Percentiles rank a stretch among this genome's conserved stretches.
Conservation (phyloP, 257 asterid species). For the Fraxinus anomala region DNA sequence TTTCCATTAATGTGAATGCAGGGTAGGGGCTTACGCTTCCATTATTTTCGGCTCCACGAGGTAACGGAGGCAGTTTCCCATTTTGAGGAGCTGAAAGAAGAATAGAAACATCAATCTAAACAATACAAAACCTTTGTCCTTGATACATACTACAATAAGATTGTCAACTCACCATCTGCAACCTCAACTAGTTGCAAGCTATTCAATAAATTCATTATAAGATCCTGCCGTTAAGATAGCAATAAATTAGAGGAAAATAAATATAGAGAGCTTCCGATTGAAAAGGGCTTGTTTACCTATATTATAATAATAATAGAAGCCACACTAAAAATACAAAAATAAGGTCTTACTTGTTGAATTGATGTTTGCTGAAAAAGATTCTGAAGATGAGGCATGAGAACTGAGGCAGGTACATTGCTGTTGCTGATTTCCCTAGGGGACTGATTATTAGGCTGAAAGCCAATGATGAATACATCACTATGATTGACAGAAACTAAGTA, state of each 20-base stretch:
- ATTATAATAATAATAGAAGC: slow-evolving; percentile 19
- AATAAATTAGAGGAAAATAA: slow-evolving; percentile 26
- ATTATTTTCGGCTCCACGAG: slow-evolving; percentile 68
- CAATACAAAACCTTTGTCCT: slow-evolving; percentile 2
- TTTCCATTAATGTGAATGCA: not conserved
- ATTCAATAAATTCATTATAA: slow-evolving; percentile 71
- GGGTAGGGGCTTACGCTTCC: not conserved
- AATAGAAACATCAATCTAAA: slow-evolving; percentile 23
- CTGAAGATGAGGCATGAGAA: slow-evolving; percentile 94
- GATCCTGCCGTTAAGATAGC: slow-evolving; percentile 61
- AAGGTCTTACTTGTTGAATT: slow-evolving; percentile 70
- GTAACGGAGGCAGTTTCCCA: slow-evolving; percentile 74
- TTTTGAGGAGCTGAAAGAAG: slow-evolving; percentile 65
- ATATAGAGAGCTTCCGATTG: not conserved
- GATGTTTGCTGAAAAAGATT: slow-evolving; percentile 95
- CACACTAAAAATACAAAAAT: slow-evolving; percentile 15
- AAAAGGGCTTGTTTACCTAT: not conserved
- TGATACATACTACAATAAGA: slow-evolving; percentile 19
- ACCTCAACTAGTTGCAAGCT: slow-evolving; percentile 75
- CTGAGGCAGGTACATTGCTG: slow-evolving; percentile 65
- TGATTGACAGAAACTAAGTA: slow-evolving; percentile 15
- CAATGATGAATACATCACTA: slow-evolving; percentile 23
- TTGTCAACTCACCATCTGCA: slow-evolving; percentile 61
- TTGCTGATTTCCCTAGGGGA: slow-evolving; percentile 59
- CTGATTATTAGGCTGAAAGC: slow-evolving; percentile 67